phyloP scores from a whole-genome alignment of 2,329 filamentous ascomycete genomes.

The Trichoderma aggressivum region DNA sequence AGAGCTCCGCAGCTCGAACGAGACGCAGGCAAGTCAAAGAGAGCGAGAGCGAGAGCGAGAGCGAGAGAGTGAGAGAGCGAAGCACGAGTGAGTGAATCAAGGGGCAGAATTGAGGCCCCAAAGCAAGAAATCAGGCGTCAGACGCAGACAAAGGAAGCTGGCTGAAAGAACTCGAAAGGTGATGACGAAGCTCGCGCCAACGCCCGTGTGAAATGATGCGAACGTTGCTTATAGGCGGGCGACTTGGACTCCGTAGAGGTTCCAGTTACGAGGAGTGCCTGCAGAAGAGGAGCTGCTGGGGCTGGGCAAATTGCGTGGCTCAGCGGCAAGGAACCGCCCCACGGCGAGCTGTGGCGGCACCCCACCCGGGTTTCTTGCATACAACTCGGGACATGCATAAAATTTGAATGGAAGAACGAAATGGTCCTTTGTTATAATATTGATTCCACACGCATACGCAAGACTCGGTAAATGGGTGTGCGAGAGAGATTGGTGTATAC shows the following conservation, averaged over 20 bases:
- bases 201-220: slow-evolving; percentile 9
- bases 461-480: not conserved
- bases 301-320: slow-evolving; percentile 23
- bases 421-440: not conserved
- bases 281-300: slow-evolving; percentile 12
- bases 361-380: not conserved
- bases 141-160: slow-evolving; percentile 5
- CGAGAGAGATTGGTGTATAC: not conserved
- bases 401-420: not conserved
- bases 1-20: slow-evolving; percentile 25
- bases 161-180: not conserved
- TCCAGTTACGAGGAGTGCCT: slow-evolving; percentile 7
- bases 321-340: not conserved
- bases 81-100: not conserved
- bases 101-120: not conserved
- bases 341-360: slow-evolving; percentile 15
- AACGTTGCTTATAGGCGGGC: slow-evolving; percentile 1
- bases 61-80: not conserved
- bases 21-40: slow-evolving; percentile 2
- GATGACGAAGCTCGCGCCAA: slow-evolving; percentile 23
- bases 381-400: slow-evolving; percentile 5
- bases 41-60: not conserved
- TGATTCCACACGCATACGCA: not conserved
- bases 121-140: slow-evolving; percentile 15
- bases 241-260: not conserved